phyloP scores from a whole-genome alignment of 148 eudicot genomes.

The Vaccinium myrtillus region DNA sequence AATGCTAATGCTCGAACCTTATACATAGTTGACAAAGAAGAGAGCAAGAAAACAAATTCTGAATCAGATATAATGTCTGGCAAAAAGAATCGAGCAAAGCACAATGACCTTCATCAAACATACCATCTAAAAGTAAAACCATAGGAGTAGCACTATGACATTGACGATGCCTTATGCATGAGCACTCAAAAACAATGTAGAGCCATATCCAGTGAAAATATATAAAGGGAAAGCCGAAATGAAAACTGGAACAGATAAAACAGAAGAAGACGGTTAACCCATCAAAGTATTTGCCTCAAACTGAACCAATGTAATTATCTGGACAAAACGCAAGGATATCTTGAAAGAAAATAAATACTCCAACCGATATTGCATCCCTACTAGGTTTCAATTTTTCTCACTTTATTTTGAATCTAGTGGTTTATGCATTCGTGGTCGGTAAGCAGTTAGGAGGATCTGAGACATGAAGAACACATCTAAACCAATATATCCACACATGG shows the following conservation, averaged over 20 bases:
- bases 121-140: neutral
- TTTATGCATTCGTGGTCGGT: neutral
- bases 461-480: neutral
- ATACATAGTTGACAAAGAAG: conserved; percentile 13
- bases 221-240: neutral
- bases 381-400: neutral
- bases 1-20: conserved; percentile 76
- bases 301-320: neutral
- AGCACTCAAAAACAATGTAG: neutral
- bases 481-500: neutral
- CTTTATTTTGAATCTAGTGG: neutral
- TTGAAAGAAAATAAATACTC: neutral
- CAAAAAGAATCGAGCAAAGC: neutral
- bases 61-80: conserved; percentile 2
- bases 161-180: neutral
- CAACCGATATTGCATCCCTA: neutral
- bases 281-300: neutral
- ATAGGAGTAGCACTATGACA: neutral
- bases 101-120: neutral
- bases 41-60: conserved; percentile 1
- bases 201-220: neutral
- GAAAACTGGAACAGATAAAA: neutral
- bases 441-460: neutral
- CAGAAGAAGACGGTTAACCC: neutral
- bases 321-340: neutral